Base-by-base conservation (phyloP, 345 rosid species). In the Salix brachista region DNA sequence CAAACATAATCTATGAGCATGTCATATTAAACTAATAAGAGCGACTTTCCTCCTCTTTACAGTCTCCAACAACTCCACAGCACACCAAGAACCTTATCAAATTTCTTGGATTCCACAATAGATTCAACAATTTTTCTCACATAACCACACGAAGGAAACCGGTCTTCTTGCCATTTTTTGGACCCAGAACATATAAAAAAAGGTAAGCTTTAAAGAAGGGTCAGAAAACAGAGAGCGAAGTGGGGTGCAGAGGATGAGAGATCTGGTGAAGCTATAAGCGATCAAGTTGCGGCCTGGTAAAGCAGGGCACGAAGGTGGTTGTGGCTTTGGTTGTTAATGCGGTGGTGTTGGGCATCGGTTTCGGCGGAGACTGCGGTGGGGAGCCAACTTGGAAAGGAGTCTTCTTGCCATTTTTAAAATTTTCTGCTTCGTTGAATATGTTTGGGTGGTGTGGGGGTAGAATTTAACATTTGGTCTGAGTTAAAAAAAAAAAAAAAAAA, bases 11-110 rank as follows among this genome's bases (percentile, higher is more conserved):
- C 36, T 34, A 34, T 34, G 36, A 34, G 4, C 36, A 34, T 34
- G 5, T 34, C 36, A 34, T 34, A 34, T 34, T 4, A 34, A 34
- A 34, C 36, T 34, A 34, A 5, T 34, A 34, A 91, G 85, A 14
- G 78, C 78, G 32, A 89, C 69, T 58, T 88, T 77, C 66, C 83
- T 83, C 76, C 69, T 83, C 76, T 84, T 89, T 97, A 92, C 91
- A 23, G 69, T 70, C 60, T 87, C 84, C 67, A 94, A 48, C 75
- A 92, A 68, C 80, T 87, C 87, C 54, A 72, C 62, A 50, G 88
- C 97, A 76, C 78, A 18, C 72, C 79, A 65, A 94, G 78, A 66
- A 87, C 78, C 79, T 66, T 76, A 39, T 78, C 81, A 65, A 77
- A 88, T 46, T 85, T 85, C 73, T 84, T 88, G 4, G 54, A 64